Conservation (phyloP, 805 yeast genomes). For the Ogataea angusta region DNA sequence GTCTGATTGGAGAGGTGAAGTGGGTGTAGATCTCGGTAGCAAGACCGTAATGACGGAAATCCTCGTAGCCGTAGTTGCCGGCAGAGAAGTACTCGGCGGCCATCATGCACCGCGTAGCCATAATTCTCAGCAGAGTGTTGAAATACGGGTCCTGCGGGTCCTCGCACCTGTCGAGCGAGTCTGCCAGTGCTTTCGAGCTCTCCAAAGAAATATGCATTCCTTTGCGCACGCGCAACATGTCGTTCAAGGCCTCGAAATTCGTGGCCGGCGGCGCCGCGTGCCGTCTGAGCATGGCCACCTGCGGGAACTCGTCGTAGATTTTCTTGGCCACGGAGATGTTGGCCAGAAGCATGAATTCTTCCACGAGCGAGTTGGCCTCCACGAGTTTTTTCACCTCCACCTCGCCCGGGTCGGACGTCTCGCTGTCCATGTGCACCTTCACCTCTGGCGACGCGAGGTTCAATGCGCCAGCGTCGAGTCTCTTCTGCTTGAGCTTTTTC, state of each 20-base stretch:
- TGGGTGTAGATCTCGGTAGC: conserved; percentile 98
- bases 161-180: conserved; percentile 82
- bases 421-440: conserved; percentile 94
- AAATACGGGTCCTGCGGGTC: conserved; percentile 85
- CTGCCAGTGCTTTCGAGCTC: conserved; percentile 87
- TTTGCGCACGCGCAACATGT: conserved; percentile 80
- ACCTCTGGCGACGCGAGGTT: conserved; percentile 98
- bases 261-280: conserved; percentile 97
- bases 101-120: conserved; percentile 99
- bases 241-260: conserved; percentile 84
- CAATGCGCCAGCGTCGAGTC: conserved; percentile 93
- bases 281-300: conserved; percentile 96
- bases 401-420: conserved; percentile 93
- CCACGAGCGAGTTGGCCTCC: conserved; percentile 94
- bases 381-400: conserved; percentile 85
- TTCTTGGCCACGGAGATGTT: conserved; percentile 93
- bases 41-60: conserved; percentile 93
- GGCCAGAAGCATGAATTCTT: conserved; percentile 97
- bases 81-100: conserved; percentile 97
- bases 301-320: conserved; percentile 91
- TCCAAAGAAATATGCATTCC: conserved; percentile 73
- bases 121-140: conserved; percentile 88
- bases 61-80: conserved; percentile 85
- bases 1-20: conserved; percentile 96
- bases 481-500: conserved; percentile 74